Percentiles rank a stretch among this genome's conserved stretches.
Conservation (phyloP, 2,329 filamentous ascomycete species). For the Bisporella sp. region DNA sequence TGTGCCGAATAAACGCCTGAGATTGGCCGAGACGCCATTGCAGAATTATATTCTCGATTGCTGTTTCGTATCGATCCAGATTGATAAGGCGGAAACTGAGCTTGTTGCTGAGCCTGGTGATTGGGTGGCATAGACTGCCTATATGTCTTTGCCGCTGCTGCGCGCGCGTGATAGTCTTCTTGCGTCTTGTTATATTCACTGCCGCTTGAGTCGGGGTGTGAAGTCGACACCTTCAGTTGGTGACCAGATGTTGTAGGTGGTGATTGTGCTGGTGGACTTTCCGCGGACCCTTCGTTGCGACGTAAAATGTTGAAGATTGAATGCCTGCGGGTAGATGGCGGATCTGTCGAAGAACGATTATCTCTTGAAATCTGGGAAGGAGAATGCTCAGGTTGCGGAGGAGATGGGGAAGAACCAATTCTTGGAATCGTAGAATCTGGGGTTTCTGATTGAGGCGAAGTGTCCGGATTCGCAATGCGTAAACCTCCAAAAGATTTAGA, state of each 20-base stretch:
- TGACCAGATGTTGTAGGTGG: constrained; percentile 7
- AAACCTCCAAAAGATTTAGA: constrained; percentile 88
- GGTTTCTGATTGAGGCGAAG: constrained; percentile 14
- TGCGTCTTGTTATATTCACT: constrained; percentile 21
- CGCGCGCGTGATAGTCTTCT: constrained; percentile 20
- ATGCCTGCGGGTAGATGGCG: constrained; percentile 24
- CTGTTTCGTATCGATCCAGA: constrained; percentile 33
- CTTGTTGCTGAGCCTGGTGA: constrained; percentile 36
- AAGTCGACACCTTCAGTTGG: constrained; percentile 13
- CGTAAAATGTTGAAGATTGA: constrained; percentile 30
- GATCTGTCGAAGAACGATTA: constrained; percentile 20
- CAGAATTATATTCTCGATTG: constrained; percentile 29
- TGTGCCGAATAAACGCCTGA: constrained; percentile 39
- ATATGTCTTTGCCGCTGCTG: constrained; percentile 27
- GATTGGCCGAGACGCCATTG: constrained; percentile 32
- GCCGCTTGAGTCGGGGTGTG: constrained; percentile 21
- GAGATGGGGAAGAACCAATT: not conserved
- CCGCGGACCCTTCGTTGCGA: constrained; percentile 19
- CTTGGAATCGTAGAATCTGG: not conserved
- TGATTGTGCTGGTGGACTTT: constrained; percentile 12
- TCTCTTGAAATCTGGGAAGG: constrained; percentile 18
- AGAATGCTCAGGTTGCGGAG: not conserved
- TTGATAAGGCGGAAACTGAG: constrained; percentile 34
- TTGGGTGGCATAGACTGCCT: constrained; percentile 36
- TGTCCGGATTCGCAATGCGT: constrained; percentile 91